Evolutionary conservation across 2,329 filamentous ascomycete genomes (phyloP).

Genomic region (Tolypocladium cylindrosporum): DNA sequence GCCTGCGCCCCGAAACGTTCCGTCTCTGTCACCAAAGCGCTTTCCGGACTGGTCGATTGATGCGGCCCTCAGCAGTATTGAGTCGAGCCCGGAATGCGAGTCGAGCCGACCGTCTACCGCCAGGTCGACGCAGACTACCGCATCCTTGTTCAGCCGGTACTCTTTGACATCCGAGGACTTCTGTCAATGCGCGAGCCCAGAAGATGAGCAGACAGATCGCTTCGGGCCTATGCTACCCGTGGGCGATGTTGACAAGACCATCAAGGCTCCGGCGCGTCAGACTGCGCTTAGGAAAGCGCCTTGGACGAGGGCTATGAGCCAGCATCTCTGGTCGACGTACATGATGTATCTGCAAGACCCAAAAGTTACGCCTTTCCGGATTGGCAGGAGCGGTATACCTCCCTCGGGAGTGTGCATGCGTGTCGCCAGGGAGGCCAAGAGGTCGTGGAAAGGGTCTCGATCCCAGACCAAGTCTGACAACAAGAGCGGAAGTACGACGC

Average conservation of each 20-base stretch:
- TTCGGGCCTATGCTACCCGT: conserved; percentile 13
- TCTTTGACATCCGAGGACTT: conserved; percentile 48
- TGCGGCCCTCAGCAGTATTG: conserved; percentile 44
- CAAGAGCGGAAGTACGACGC: conserved; percentile 46
- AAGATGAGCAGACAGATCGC: conserved; percentile 19
- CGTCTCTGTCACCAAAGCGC: conserved; percentile 32
- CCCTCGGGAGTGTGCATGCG: conserved; percentile 55
- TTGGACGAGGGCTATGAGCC: conserved; percentile 56
- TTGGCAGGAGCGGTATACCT: conserved; percentile 53
- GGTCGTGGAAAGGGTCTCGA: conserved; percentile 56
- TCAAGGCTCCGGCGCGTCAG: conserved; percentile 13
- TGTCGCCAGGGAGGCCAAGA: conserved; percentile 55
- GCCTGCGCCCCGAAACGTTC: conserved; percentile 37
- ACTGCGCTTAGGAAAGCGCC: conserved; percentile 37
- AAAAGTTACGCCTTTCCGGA: conserved; percentile 54
- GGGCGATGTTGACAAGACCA: conserved; percentile 21
- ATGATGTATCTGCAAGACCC: conserved; percentile 56
- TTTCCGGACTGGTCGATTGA: conserved; percentile 52
- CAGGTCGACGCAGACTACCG: conserved; percentile 47
- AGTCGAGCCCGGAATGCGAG: conserved; percentile 49
- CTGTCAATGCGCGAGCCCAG: conserved; percentile 40
- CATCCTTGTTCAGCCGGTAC: conserved; percentile 46
- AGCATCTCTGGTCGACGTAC: conserved; percentile 58
- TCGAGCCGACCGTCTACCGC: conserved; percentile 51
- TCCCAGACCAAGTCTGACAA: conserved; percentile 19